Evolutionary conservation across 306 rosid genomes (phyloP), one percentile per base, ranked within the genome.

Genomic region (Trifolium dubium): DNA sequence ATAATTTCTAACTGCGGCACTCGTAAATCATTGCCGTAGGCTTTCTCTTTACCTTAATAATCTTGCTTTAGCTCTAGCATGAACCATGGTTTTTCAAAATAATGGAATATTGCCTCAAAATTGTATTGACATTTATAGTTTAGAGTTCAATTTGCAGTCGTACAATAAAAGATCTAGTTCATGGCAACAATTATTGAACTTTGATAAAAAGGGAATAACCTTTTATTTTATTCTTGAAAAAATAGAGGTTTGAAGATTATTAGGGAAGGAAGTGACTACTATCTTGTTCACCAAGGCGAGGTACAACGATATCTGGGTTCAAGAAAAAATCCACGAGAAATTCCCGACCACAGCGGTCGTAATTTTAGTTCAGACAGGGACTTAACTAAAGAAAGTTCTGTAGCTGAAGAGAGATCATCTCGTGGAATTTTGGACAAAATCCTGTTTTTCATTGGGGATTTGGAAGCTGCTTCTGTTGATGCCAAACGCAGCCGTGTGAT

Each of bases 201-300:
- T 6, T 51, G 54, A 53, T 31, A 13, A 28, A 60, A 67, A 29
- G 55, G 54, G 39, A 69, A 61, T 56, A 75, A 19, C 31, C 19
- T 56, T 46, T 10, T 23, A 23, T 73, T 35, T 72, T 6, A 18
- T 58, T 62, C n/a, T 69, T 80, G 8, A 58, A 53, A 40, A 73
- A 84, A 73, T 50, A 90, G 93, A 85, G 90, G 93, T 53, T 64
- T 88, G 85, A 90, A 85, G 84, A 88, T 91, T 60, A 84, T 85
- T 51, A 81, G 92, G 80, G 97, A 91, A 82, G 92, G 90, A 10
- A 72, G 61, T 11, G 88, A 82, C 79, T 91, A 87, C 87, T 88
- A 86, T 76, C 89, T 91, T 68, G 88, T 88, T 88, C 93, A 84
- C 78, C 93, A 80, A 84, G 97, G 93, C 32, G 89, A 88, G 79